Conservation (phyloP, 2,329 filamentous ascomycete species). For the Cadophora gregata region DNA sequence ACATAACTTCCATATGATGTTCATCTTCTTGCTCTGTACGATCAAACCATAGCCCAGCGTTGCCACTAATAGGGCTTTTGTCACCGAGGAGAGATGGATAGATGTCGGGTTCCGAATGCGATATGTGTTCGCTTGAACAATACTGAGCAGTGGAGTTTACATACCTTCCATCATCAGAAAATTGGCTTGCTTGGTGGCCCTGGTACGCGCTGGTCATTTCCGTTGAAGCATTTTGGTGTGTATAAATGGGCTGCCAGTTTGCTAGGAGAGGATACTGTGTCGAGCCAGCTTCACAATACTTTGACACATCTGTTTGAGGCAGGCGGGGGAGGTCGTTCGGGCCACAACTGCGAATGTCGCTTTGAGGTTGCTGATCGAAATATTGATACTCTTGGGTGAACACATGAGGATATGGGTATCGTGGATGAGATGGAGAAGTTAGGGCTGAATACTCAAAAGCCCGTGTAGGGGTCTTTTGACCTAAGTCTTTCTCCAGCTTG, state of each 20-base stretch:
- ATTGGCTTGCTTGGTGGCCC: not conserved
- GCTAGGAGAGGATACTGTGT: not conserved
- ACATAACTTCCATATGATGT: not conserved
- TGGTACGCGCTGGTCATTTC: not conserved
- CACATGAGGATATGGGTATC: slow-evolving; percentile 3
- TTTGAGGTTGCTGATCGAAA: not conserved
- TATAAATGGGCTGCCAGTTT: slow-evolving; percentile 6
- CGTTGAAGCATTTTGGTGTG: not conserved
- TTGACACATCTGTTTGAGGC: not conserved
- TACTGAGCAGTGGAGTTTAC: not conserved
- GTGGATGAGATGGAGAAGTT: not conserved
- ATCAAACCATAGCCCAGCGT: slow-evolving; percentile 4
- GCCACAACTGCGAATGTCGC: not conserved
- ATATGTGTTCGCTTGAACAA: not conserved
- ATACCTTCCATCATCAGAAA: not conserved
- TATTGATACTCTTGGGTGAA: not conserved
- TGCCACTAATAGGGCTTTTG: not conserved
- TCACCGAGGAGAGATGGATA: not conserved
- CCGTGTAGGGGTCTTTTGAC: not conserved
- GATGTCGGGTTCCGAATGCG: not conserved
- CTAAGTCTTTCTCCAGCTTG: slow-evolving; percentile 18
- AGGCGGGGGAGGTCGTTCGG: not conserved
- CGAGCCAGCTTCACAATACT: not conserved
- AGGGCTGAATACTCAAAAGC: slow-evolving; percentile 14
- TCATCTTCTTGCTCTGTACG: slow-evolving; percentile 1